Conservation (phyloP, 208 protist species). For the Crithidia thermophila region DNA sequence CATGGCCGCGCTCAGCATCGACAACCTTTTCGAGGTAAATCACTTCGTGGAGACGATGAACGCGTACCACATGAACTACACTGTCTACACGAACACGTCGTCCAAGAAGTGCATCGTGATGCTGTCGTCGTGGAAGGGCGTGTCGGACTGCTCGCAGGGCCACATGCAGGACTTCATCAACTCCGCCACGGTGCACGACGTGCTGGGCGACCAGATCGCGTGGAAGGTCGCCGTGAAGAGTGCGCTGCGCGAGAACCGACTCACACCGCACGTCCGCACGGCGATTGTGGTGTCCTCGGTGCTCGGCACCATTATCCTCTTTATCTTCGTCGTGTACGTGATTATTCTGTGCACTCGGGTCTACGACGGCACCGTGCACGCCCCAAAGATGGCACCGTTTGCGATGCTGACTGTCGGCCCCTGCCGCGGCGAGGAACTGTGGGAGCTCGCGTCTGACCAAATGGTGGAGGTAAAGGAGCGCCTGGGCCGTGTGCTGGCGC, state of each 20-base stretch:
- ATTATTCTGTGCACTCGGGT: slow-evolving; percentile 48
- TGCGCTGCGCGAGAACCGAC: slow-evolving; percentile 7
- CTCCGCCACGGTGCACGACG: slow-evolving; percentile 27
- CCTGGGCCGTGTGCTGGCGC: slow-evolving; percentile 39
- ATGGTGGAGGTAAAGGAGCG: slow-evolving; percentile 63
- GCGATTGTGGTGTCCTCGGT: slow-evolving; percentile 41
- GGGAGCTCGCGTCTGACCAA: slow-evolving; percentile 58
- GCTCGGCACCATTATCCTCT: slow-evolving; percentile 24
- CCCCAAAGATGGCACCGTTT: slow-evolving; percentile 75
- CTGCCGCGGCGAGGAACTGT: slow-evolving; percentile 65
- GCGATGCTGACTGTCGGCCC: slow-evolving; percentile 70
- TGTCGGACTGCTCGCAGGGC: slow-evolving; percentile 12
- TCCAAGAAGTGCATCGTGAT: slow-evolving; percentile 11
- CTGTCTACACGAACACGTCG: slow-evolving; percentile 15
- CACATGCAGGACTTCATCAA: slow-evolving; percentile 16
- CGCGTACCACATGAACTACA: slow-evolving; percentile 17
- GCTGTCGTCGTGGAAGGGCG: slow-evolving; percentile 4
- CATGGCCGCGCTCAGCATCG: slow-evolving; percentile 39
- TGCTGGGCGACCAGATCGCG: slow-evolving; percentile 29
- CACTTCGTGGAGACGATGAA: slow-evolving; percentile 17
- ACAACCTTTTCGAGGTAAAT: slow-evolving; percentile 28
- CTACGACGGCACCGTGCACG: slow-evolving; percentile 62
- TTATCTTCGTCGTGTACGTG: slow-evolving; percentile 28
- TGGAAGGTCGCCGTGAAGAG: slow-evolving; percentile 37
- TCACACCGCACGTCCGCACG: slow-evolving; percentile 11